Evolutionary conservation across 768 basidiomycete genomes (phyloP).

Genomic region (Phanerodontia chrysosporium): DNA sequence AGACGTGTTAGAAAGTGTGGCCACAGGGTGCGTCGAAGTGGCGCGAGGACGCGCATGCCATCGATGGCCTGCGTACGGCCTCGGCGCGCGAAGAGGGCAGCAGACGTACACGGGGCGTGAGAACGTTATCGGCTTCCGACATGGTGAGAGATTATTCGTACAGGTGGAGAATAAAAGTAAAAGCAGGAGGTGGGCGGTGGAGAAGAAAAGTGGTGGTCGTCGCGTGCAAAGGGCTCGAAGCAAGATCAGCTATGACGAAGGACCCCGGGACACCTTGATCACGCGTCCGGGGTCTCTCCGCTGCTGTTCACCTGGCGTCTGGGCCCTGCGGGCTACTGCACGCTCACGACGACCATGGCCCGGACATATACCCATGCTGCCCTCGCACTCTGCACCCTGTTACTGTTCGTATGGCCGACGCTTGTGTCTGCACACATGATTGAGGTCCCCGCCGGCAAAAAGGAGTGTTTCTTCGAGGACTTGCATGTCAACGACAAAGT

Average conservation of each 20-base stretch:
- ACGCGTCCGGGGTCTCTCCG: constrained; percentile 6
- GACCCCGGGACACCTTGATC: background rate
- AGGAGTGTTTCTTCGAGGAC: constrained; percentile 97
- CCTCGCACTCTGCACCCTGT: constrained; percentile 37
- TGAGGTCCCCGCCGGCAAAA: constrained; percentile 71
- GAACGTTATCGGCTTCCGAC: constrained; percentile 43
- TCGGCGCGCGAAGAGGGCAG: background rate
- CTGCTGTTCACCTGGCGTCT: background rate
- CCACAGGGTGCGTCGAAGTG: constrained; percentile 17
- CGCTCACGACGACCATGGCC: constrained; percentile 29
- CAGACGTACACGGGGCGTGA: constrained; percentile 64
- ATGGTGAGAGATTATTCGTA: constrained; percentile 14
- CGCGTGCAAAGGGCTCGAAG: constrained; percentile 14
- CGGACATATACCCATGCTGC: constrained; percentile 36
- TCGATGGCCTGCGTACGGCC: constrained; percentile 6
- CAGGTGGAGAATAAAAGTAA: constrained; percentile 7
- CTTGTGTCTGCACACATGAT: constrained; percentile 63
- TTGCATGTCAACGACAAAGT: constrained; percentile 89
- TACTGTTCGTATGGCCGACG: constrained; percentile 27
- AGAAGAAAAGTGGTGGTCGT: constrained; percentile 16
- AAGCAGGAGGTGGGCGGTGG: constrained; percentile 11
- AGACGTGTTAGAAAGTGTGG: constrained; percentile 11
- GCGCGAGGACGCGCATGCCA: constrained; percentile 21
- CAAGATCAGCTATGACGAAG: constrained; percentile 9
- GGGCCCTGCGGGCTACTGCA: background rate